phyloP scores from a whole-genome alignment of 2,329 filamentous ascomycete genomes.

The Colletotrichum lentis region DNA sequence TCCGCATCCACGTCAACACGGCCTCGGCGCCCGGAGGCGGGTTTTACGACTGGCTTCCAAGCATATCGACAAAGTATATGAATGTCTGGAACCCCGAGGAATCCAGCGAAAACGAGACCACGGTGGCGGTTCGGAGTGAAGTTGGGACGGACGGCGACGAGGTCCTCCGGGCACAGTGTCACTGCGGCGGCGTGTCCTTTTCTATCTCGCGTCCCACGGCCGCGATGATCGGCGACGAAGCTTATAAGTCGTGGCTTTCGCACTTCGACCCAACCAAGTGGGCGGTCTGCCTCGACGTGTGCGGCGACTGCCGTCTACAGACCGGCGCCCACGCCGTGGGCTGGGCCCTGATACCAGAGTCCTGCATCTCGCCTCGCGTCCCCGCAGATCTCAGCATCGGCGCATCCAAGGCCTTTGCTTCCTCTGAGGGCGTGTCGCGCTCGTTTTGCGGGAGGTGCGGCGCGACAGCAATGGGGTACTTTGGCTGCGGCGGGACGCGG shows the following conservation, averaged over 20 bases:
- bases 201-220: conserved; percentile 52
- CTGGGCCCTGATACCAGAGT: conserved; percentile 55
- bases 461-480: conserved; percentile 49
- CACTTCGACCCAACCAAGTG: conserved; percentile 53
- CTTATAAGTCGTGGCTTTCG: conserved; percentile 48
- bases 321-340: conserved; percentile 52
- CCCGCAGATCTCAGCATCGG: conserved; percentile 50
- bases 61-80: conserved; percentile 45
- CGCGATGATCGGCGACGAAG: conserved; percentile 43
- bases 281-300: conserved; percentile 53
- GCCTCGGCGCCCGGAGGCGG: conserved; percentile 50
- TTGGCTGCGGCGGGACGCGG: conserved; percentile 44
- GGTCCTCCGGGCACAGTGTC: conserved; percentile 54
- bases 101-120: conserved; percentile 41
- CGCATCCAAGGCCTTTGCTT: conserved; percentile 54
- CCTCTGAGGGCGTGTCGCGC: conserved; percentile 50
- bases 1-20: conserved; percentile 50
- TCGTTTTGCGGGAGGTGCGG: conserved; percentile 58
- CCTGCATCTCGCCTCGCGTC: conserved; percentile 49
- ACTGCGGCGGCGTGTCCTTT: conserved; percentile 59
- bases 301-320: conserved; percentile 55
- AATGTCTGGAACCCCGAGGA: conserved; percentile 49
- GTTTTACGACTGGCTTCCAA: conserved; percentile 48
- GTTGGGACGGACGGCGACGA: conserved; percentile 49
- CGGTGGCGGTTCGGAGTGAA: conserved; percentile 42